These are phyloP conservation scores for Malus sieversii DNA, from an alignment of 306 rosid genomes.

Conservation along the genomic window DNA sequence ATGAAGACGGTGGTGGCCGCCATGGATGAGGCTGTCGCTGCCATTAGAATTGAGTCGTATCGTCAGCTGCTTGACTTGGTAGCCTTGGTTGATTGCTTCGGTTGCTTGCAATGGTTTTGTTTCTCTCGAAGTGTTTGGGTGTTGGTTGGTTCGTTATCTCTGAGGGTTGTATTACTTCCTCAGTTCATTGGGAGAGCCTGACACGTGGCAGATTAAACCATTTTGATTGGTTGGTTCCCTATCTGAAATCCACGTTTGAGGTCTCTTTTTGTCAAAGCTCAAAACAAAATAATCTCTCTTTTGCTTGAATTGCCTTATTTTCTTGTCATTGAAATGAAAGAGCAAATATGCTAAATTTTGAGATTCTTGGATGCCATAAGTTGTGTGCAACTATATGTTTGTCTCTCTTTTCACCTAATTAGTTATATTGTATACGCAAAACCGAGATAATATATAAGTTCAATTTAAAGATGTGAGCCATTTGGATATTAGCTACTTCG, in stretches of 20 bases:
- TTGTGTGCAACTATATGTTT: too few relatives aligned
- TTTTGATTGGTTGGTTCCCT: constrained; percentile 54
- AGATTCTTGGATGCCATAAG: not conserved
- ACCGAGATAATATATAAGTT: not conserved
- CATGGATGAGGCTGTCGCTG: constrained; percentile 48
- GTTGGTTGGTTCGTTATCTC: constrained; percentile 38
- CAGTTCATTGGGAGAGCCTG: constrained; percentile 4
- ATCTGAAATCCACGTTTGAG: constrained; percentile 55
- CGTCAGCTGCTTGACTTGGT: constrained; percentile 4
- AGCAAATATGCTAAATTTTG: not conserved
- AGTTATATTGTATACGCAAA: too few relatives aligned
- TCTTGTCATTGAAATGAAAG: not conserved
- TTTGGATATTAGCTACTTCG: not conserved
- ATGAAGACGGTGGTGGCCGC: constrained; percentile 54
- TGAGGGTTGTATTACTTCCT: not conserved
- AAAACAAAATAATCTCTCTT: not conserved
- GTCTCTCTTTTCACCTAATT: too few relatives aligned
- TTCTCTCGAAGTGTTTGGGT: constrained; percentile 11
- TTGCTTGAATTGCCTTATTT: not conserved
- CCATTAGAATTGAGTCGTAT: constrained; percentile 30
- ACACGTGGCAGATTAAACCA: constrained; percentile 46
- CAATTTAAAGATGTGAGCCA: not conserved
- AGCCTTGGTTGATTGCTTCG: constrained; percentile 9
- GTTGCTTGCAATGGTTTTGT: not conserved
- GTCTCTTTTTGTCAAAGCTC: not conserved